These are phyloP conservation scores for Dalbergia cochinchinensis DNA, from an alignment of 306 rosid genomes.

Conservation along the genomic window DNA sequence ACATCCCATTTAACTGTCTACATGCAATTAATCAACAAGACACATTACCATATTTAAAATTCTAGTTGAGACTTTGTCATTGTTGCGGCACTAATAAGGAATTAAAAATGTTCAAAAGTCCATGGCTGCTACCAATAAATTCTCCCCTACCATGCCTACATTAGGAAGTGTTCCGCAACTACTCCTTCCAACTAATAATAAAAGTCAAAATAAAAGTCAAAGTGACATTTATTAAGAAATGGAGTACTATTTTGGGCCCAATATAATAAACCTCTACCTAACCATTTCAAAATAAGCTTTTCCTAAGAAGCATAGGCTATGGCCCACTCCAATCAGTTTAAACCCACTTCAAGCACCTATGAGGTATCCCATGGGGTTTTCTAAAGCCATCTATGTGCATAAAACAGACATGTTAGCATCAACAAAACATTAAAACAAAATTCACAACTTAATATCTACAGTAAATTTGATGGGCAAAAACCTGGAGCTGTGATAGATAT, in stretches of 20 bases:
- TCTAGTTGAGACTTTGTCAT: background rate
- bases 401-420: background rate
- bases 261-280: no score
- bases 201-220: no score
- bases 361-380: background rate
- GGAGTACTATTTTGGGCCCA: no score
- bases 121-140: background rate
- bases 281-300: background rate
- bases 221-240: no score
- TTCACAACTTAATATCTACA: background rate
- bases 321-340: background rate
- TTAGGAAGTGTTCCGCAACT: background rate
- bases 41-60: background rate
- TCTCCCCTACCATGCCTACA: background rate
- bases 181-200: background rate
- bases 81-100: background rate
- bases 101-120: background rate
- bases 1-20: background rate
- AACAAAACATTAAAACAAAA: background rate
- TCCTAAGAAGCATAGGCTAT: constrained; percentile 7
- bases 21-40: background rate
- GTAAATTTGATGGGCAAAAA: background rate
- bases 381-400: background rate
- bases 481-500: background rate
- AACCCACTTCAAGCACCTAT: constrained; percentile 1